Conservation (phyloP, 23 red algal genomes). For the Agarophyton chilense region DNA sequence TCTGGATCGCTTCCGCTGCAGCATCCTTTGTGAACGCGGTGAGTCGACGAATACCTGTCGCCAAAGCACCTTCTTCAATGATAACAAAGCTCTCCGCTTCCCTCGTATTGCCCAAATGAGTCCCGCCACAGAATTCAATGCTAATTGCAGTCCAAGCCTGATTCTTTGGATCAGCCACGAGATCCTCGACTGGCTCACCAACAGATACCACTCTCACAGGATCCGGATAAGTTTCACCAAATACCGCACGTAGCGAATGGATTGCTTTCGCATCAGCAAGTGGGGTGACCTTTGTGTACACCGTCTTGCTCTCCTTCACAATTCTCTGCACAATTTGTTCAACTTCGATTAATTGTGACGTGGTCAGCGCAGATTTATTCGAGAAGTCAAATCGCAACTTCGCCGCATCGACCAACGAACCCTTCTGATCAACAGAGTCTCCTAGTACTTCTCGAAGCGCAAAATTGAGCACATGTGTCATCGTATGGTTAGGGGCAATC, state of each 20-base stretch:
- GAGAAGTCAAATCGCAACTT: conserved; percentile 99
- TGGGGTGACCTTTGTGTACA: conserved; percentile 77
- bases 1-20: conserved; percentile 53
- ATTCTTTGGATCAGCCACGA: conserved; percentile 83
- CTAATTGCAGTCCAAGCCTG: conserved; percentile 70
- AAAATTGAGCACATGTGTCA: conserved; percentile 96
- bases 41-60: conserved; percentile 94
- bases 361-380: conserved; percentile 68
- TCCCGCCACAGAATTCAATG: conserved; percentile 97
- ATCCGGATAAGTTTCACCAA: conserved; percentile 98
- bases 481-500: conserved; percentile 98
- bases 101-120: conserved; percentile 88
- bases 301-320: conserved; percentile 64
- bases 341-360: conserved; percentile 60
- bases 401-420: conserved; percentile 87
- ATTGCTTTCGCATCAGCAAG: conserved; percentile 74
- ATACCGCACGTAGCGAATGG: conserved; percentile 88
- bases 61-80: conserved; percentile 77
- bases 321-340: conserved; percentile 58
- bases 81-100: conserved; percentile 85
- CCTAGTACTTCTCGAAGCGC: conserved; percentile 91
- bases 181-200: conserved; percentile 77
- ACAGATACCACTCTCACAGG: conserved; percentile 94
- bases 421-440: conserved; percentile 84
- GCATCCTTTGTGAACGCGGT: conserved; percentile 79